phyloP scores from a whole-genome alignment of 2,329 filamentous ascomycete species.

The Stemphylium vesicarium region DNA sequence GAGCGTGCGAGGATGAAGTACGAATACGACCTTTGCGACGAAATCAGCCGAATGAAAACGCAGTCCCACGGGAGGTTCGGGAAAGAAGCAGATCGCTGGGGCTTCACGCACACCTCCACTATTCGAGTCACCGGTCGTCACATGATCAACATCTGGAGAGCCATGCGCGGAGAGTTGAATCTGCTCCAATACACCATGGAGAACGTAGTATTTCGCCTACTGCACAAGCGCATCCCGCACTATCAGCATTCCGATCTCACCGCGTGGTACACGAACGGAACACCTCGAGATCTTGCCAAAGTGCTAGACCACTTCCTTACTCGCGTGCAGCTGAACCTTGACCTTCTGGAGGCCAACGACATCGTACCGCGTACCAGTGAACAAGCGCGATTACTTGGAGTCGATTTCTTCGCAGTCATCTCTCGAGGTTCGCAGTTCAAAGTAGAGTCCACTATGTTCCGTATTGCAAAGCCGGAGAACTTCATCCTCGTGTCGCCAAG shows the following conservation, averaged over 20 bases:
- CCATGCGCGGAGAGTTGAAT: conserved; percentile 92
- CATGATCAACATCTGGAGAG: conserved; percentile 96
- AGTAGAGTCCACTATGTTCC: conserved; percentile 98
- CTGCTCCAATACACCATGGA: conserved; percentile 95
- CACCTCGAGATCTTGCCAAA: conserved; percentile 72
- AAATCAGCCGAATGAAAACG: conserved; percentile 86
- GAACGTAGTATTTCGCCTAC: conserved; percentile 88
- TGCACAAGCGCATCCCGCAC: conserved; percentile 87
- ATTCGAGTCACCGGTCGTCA: conserved; percentile 93
- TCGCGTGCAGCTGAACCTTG: conserved; percentile 81
- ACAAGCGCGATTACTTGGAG: conserved; percentile 87
- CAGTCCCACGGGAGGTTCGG: conserved; percentile 84
- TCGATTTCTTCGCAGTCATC: conserved; percentile 97
- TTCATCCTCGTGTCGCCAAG: conserved; percentile 89
- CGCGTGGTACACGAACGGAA: conserved; percentile 76
- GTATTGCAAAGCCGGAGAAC: conserved; percentile 96
- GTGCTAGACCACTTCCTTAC: conserved; percentile 78
- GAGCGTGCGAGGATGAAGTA: conserved; percentile 86
- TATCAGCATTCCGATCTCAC: conserved; percentile 82
- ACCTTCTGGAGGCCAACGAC: conserved; percentile 90
- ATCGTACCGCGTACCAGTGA: conserved; percentile 88
- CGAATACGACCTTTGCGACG: conserved; percentile 88
- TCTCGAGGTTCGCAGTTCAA: conserved; percentile 97
- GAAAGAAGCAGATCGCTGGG: conserved; percentile 88
- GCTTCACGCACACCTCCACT: conserved; percentile 90